phyloP scores from a whole-genome alignment of 2,329 filamentous ascomycete genomes.

The Trichoderma oligosporum region DNA sequence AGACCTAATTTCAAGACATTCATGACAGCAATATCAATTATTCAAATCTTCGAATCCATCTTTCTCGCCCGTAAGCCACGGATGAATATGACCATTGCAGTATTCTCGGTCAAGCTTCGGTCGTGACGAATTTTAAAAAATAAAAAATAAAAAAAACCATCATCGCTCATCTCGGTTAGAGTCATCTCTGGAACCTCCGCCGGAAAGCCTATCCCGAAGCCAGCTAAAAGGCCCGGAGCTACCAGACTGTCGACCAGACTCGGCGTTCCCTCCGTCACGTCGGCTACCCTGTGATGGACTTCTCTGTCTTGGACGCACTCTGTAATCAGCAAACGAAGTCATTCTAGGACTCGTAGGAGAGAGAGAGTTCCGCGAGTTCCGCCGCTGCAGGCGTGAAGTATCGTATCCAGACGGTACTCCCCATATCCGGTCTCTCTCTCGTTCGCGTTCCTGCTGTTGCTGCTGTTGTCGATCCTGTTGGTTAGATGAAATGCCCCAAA shows the following conservation, averaged over 20 bases:
- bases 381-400: conserved; percentile 35
- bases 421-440: conserved; percentile 27
- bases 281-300: conserved; percentile 39
- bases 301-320: conserved; percentile 36
- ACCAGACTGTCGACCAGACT: conserved; percentile 32
- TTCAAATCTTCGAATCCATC: neutral
- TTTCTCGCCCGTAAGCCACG: neutral
- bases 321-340: conserved; percentile 29
- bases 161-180: conserved; percentile 28
- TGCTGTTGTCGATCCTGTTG: conserved; percentile 5
- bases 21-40: neutral
- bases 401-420: conserved; percentile 31
- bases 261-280: conserved; percentile 28
- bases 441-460: conserved; percentile 27
- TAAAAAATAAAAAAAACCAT: neutral
- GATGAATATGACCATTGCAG: neutral
- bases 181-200: conserved; percentile 28
- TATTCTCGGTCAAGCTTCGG: too few relatives aligned
- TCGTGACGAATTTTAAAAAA: too few relatives aligned
- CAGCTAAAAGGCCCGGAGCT: conserved; percentile 40
- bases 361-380: conserved; percentile 38
- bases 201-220: conserved; percentile 41
- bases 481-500: conserved; percentile 25
- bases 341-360: conserved; percentile 38
- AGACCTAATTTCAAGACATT: neutral